phyloP scores from a whole-genome alignment of 2,329 filamentous ascomycete species.

The Dactylonectria estremocensis region DNA sequence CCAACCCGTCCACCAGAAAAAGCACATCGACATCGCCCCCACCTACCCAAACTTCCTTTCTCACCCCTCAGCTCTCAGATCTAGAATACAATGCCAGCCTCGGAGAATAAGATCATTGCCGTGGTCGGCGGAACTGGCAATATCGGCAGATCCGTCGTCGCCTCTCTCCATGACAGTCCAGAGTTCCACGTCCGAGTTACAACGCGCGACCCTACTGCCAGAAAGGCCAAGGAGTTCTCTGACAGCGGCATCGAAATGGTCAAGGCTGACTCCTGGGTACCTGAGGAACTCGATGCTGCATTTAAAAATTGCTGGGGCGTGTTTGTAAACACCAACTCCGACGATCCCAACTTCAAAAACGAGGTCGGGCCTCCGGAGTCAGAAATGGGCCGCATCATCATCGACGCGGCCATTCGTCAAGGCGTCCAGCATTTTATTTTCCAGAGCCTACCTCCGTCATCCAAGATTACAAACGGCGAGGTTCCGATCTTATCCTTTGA shows the following conservation, averaged over 20 bases:
- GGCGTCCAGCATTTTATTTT: slow-evolving; percentile 49
- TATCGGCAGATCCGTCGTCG: slow-evolving; percentile 8
- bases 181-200: slow-evolving; percentile 10
- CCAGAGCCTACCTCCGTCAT: slow-evolving; percentile 38
- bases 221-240: background rate
- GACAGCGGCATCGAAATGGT: slow-evolving; percentile 11
- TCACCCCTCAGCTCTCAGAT: too few species aligned
- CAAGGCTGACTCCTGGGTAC: slow-evolving; percentile 22
- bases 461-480: slow-evolving; percentile 47
- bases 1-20: too few species aligned
- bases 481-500: slow-evolving; percentile 36
- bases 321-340: slow-evolving; percentile 40
- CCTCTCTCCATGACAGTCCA: slow-evolving; percentile 6
- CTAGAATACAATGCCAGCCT: background rate
- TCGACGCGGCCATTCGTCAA: slow-evolving; percentile 44
- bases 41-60: too few species aligned
- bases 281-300: slow-evolving; percentile 16
- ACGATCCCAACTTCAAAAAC: slow-evolving; percentile 35
- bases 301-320: slow-evolving; percentile 34
- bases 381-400: slow-evolving; percentile 48
- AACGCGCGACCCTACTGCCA: slow-evolving; percentile 5
- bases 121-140: slow-evolving; percentile 13
- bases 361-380: slow-evolving; percentile 45
- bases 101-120: slow-evolving; percentile 6
- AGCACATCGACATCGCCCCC: background rate